Evolutionary conservation across 495 filamentous ascomycete species (phyloP).

Genomic region (Podospora didyma): DNA sequence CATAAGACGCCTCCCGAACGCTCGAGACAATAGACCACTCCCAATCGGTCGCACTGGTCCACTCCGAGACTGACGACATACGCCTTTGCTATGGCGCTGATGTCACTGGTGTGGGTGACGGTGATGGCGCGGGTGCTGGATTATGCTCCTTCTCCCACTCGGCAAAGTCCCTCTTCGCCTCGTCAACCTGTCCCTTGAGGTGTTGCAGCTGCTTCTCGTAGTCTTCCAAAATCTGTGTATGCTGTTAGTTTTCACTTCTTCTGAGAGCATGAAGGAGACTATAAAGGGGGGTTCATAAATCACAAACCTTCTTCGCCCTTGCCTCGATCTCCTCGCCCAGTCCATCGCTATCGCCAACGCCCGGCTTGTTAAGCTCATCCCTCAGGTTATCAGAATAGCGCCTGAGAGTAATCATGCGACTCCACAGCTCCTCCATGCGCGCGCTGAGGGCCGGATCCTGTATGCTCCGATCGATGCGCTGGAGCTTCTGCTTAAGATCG

Average conservation of each 20-base stretch:
- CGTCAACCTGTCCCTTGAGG: conserved; percentile 74
- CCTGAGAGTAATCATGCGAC: conserved; percentile 78
- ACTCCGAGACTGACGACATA: too few species aligned
- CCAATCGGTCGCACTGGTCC: too few species aligned
- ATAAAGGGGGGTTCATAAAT: not conserved
- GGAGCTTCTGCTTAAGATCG: conserved; percentile 78
- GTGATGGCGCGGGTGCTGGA: conserved; percentile 22
- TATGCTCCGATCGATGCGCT: conserved; percentile 65
- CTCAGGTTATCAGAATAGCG: conserved; percentile 76
- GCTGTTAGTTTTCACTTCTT: conserved; percentile 3
- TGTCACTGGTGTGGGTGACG: conserved; percentile 7
- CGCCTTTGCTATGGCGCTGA: too few species aligned
- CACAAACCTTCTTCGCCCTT: conserved; percentile 82
- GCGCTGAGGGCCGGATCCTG: conserved; percentile 82
- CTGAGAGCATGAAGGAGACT: conserved; percentile 3
- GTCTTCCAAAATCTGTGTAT: conserved; percentile 78
- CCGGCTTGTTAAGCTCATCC: conserved; percentile 68
- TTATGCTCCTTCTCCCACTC: conserved; percentile 64
- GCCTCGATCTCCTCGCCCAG: conserved; percentile 75
- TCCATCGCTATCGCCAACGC: conserved; percentile 41
- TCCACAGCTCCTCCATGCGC: conserved; percentile 93
- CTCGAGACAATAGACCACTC: too few species aligned
- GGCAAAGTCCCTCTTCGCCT: conserved; percentile 73
- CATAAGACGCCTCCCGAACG: too few species aligned
- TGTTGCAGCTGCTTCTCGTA: conserved; percentile 86